These are phyloP conservation scores for Vigna nakashimae DNA, from an alignment of 306 rosid species.

Conservation along the genomic window DNA sequence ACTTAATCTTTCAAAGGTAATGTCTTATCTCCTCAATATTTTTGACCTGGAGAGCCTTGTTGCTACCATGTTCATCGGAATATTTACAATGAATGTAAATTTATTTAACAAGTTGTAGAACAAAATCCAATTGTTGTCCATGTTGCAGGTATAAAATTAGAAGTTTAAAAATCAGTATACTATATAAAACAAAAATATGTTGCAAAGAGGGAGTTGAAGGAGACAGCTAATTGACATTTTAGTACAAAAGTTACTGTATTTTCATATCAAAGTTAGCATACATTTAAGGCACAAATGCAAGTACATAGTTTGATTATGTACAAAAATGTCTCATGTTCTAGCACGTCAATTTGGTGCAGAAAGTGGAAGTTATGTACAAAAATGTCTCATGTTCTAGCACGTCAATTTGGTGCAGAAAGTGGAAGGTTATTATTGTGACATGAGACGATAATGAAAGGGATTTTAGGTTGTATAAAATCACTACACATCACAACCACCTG, in stretches of 20 bases:
- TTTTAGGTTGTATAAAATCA: slow-evolving; percentile 1
- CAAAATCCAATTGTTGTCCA: slow-evolving; percentile 48
- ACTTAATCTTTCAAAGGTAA: slow-evolving; percentile 68
- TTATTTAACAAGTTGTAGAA: slow-evolving; percentile 43
- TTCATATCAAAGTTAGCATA: neutral
- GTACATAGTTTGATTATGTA: neutral
- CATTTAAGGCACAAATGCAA: neutral
- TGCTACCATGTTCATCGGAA: slow-evolving; percentile 58
- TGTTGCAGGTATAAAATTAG: slow-evolving; percentile 47
- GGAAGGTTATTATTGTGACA: neutral
- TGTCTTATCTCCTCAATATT: slow-evolving; percentile 66
- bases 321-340: slow-evolving; percentile 6
- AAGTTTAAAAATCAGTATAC: slow-evolving; percentile 41
- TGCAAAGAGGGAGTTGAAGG: slow-evolving; percentile 5
- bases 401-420: neutral
- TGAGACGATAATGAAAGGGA: neutral
- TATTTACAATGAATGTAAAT: slow-evolving; percentile 55
- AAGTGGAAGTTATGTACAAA: neutral
- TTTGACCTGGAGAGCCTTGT: slow-evolving; percentile 61
- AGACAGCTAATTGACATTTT: neutral
- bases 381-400: slow-evolving; percentile 21
- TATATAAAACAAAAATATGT: neutral
- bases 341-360: neutral
- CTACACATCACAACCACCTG: neutral
- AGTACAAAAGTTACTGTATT: neutral